Evolutionary conservation across 169 alveolate species (phyloP), one percentile per base, ranked within the genome.

Genomic region (Eimeria brunetti): DNA sequence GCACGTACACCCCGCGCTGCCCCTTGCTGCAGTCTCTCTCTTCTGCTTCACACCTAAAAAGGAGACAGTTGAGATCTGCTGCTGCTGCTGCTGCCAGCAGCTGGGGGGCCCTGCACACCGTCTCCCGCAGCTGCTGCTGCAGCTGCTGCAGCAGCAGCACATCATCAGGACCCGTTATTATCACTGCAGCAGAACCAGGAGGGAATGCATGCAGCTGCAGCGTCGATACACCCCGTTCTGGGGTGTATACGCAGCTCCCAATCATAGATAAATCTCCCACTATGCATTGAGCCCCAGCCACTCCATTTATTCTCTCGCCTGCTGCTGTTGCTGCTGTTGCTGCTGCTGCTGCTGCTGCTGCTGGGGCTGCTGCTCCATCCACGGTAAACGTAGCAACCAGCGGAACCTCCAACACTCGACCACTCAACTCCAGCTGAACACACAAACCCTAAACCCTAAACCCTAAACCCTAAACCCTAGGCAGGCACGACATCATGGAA

Each of bases 1-100:
- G 85, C n/a, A 88, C 89, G 83, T 96, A 96, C 12, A 91, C 97
- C 16, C 99, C 98, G 91, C 99, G 96, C 51, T 64, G 83, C 27
- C 98, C 98, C 22, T 84, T 51, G 14, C 98, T 94, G 41, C 97
- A 90, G 80, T 97, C 99, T 62, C 86, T 83, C 88, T 98, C 99
- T 90, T 98, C 99, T 62, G 76, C 95, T n/a, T 97, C 96, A 67
- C 99, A 98, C 56, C 97, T 96, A 91, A 88, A 98, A 22, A 98
- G 94, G 6, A 98, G 94, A 76, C 97, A 97, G 90, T 98, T 98
- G 38, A 85, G 18, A 16, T 36, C 95, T 30, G 86, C 36, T 27
- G 80, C 76, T 27, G 97, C 94, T 6, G 96, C 98, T 20, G 91
- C 96, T 44, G 88, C 91, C 44, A 92, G 62, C 56, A 86, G 71